phyloP scores from a whole-genome alignment of 305 asterid species.

The Rubia balearica region DNA sequence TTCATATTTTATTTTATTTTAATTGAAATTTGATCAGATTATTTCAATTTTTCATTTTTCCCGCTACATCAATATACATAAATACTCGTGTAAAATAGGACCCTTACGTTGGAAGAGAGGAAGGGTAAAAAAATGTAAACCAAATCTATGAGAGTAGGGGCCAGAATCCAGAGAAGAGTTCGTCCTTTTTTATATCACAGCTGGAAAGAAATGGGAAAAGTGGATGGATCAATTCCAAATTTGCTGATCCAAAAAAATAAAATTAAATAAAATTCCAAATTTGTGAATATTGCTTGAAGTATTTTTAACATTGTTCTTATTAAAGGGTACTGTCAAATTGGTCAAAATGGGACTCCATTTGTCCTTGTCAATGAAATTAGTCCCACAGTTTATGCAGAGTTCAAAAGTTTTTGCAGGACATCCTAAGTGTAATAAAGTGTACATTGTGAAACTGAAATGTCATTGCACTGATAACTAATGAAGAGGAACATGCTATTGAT shows the following conservation, averaged over 20 bases:
- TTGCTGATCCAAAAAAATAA: not conserved
- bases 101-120: too few species aligned
- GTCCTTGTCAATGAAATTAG: constrained; percentile 8
- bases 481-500: not conserved
- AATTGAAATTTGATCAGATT: too few species aligned
- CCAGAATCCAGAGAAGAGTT: not conserved
- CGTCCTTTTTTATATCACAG: not conserved
- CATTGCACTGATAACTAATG: not conserved
- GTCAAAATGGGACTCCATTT: constrained; percentile 9
- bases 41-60: too few species aligned
- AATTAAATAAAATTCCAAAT: not conserved
- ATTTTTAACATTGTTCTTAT: not conserved
- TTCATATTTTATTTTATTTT: too few species aligned
- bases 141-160: not conserved
- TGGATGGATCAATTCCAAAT: constrained; percentile 1
- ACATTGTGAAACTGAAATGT: not conserved
- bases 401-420: too few species aligned
- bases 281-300: not conserved
- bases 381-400: too few species aligned
- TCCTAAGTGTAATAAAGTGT: not conserved
- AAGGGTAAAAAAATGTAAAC: not conserved
- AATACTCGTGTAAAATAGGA: too few species aligned
- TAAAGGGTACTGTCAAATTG: constrained; percentile 2
- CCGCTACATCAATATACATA: too few species aligned
- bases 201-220: not conserved